Percentiles rank a stretch among this genome's conserved stretches.
Conservation (phyloP, 2,329 filamentous ascomycete genomes). For the Diplodia intermedia region DNA sequence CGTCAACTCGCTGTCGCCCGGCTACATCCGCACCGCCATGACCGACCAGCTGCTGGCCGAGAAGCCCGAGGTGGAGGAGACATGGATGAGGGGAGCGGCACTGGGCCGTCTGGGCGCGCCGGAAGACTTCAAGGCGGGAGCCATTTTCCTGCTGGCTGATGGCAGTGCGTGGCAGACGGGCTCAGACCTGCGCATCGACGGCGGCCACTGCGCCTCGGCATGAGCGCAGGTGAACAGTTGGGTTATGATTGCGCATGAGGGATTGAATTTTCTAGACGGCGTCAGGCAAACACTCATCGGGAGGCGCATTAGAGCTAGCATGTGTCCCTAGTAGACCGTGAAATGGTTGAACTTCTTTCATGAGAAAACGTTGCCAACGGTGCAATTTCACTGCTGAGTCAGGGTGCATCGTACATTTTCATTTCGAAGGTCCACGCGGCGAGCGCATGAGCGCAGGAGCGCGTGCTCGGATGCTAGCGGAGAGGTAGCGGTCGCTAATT, state of each 20-base stretch:
- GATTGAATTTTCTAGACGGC: neutral
- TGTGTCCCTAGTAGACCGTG: neutral
- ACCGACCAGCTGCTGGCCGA: slow-evolving; percentile 43
- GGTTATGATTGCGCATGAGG: neutral
- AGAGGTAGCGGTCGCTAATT: neutral
- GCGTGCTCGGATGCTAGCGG: neutral
- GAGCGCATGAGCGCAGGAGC: slow-evolving; percentile 5
- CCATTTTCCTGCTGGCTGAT: slow-evolving; percentile 44
- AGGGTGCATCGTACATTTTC: neutral
- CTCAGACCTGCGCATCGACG: slow-evolving; percentile 53
- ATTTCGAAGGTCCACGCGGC: neutral
- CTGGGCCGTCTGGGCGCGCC: slow-evolving; percentile 45
- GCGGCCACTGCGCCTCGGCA: slow-evolving; percentile 48
- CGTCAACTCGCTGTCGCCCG: slow-evolving; percentile 62
- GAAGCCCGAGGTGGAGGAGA: slow-evolving; percentile 43
- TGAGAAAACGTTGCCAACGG: slow-evolving; percentile 1
- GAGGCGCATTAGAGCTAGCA: slow-evolving; percentile 18
- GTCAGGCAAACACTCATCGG: slow-evolving; percentile 1
- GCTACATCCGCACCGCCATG: slow-evolving; percentile 59
- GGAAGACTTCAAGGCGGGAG: slow-evolving; percentile 39
- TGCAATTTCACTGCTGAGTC: slow-evolving; percentile 13
- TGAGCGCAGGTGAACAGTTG: neutral
- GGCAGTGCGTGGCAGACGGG: slow-evolving; percentile 70
- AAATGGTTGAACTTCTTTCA: neutral
- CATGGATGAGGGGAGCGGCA: slow-evolving; percentile 38